Base-by-base conservation (phyloP, 2,329 filamentous ascomycete species). In the Microdochium nivale region DNA sequence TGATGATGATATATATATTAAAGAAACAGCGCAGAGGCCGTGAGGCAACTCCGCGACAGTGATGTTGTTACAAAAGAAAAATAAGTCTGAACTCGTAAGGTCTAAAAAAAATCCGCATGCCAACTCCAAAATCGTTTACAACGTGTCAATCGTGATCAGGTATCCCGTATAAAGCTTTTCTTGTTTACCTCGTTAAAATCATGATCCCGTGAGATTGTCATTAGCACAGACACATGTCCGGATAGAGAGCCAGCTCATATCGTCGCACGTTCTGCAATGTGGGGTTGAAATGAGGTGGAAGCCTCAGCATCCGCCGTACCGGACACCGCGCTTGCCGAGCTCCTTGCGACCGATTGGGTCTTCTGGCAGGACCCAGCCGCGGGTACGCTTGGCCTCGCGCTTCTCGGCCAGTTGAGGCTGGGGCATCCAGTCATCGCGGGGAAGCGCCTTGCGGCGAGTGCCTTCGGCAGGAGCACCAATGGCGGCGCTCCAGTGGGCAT, bases 321-420 rank as follows among this genome's bases (percentile, higher is more conserved):
- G 70, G 35, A 86, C 80, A 16, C 82, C 82, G 52, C 82, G 73
- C 72, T 81, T 83, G 4, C 83, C 84, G 50, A 86, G 74, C 71
- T 91, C 87, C 69, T 87, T 84, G 60, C 86, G 76, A 9, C 83
- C 83, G 11, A 90, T 74, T 2, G 83, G 75, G 60, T 90, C 87
- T 61, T 90, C 86, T 1, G 87, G 87, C 70, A 83, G 78, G 1
- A 89, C 79, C 87, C 87, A 91, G 0, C 87, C 87, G 27, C 87
- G 71, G 2, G 80, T 76, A 23, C 86, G 70, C 79, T 90, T 90
- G 21, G 86, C 84, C 69, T 87, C 84, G 53, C 81, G 73, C 83
- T 88, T 94, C 79, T 87, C 86, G 30, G 77, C 84, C 59, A 81
- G 75, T 72, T 84, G 87, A 49, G 81, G 83, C 71, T 75, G 82